A percentile compares a stretch with the other conserved stretches of the same genome.
These are phyloP conservation scores for Metschnikowia baotianmanensis DNA, from an alignment of 805 yeast species.

Conservation along the genomic window DNA sequence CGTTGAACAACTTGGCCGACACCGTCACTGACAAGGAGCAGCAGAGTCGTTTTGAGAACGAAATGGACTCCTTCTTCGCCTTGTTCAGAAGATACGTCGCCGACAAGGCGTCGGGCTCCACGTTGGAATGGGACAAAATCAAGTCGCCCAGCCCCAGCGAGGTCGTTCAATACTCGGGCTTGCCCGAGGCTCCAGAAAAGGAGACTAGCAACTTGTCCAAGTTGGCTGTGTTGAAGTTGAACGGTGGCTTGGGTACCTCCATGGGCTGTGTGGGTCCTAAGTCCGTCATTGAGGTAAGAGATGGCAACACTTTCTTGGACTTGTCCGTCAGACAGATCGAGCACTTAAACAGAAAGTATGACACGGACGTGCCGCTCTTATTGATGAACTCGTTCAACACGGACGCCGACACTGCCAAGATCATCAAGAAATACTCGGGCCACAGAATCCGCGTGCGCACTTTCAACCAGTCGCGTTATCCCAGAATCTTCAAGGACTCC, in stretches of 20 bases:
- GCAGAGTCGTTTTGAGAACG: slow-evolving; percentile 69
- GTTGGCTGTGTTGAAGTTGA: slow-evolving; percentile 91
- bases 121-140: slow-evolving; percentile 93
- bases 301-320: slow-evolving; percentile 95
- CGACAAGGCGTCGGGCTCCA: slow-evolving; percentile 82
- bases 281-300: slow-evolving; percentile 97
- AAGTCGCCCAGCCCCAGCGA: slow-evolving; percentile 87
- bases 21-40: slow-evolving; percentile 55
- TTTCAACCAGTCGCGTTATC: slow-evolving; percentile 97
- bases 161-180: slow-evolving; percentile 72
- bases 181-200: slow-evolving; percentile 30
- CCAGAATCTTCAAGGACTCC: slow-evolving; percentile 95
- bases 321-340: slow-evolving; percentile 96
- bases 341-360: slow-evolving; percentile 84
- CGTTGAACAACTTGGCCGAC: slow-evolving; percentile 85
- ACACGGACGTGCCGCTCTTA: slow-evolving; percentile 90
- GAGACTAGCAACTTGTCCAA: slow-evolving; percentile 58
- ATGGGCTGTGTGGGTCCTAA: slow-evolving; percentile 99
- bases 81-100: slow-evolving; percentile 88
- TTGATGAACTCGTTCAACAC: slow-evolving; percentile 99
- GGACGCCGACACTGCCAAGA: slow-evolving; percentile 89
- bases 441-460: slow-evolving; percentile 94
- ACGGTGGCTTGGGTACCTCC: slow-evolving; percentile 98
- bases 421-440: slow-evolving; percentile 94
- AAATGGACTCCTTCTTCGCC: slow-evolving; percentile 93